These are phyloP conservation scores for Podospora australis DNA, from an alignment of 495 filamentous ascomycete genomes.

Conservation along the genomic window DNA sequence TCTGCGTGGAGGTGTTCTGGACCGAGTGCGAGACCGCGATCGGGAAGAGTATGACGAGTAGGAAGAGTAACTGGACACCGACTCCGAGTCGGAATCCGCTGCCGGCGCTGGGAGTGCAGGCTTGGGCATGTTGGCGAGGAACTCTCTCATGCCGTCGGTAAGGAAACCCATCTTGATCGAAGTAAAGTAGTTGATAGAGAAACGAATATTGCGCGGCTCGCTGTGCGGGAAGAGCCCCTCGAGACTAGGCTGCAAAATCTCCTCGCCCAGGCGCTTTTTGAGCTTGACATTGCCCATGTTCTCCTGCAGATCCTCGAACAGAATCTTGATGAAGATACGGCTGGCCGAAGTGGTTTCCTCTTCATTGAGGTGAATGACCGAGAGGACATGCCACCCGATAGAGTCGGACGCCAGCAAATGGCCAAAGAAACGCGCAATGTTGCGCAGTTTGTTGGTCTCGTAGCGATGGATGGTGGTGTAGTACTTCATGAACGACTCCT, in stretches of 20 bases:
- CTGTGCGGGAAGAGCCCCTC: slow-evolving; percentile 87
- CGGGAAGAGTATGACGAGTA: slow-evolving; percentile 53
- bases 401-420: slow-evolving; percentile 83
- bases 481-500: slow-evolving; percentile 81
- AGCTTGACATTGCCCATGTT: slow-evolving; percentile 77
- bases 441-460: slow-evolving; percentile 88
- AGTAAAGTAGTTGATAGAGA: slow-evolving; percentile 99
- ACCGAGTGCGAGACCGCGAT: slow-evolving; percentile 32
- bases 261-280: slow-evolving; percentile 67
- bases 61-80: slow-evolving; percentile 60
- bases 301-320: slow-evolving; percentile 89
- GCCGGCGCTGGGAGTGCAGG: slow-evolving; percentile 61
- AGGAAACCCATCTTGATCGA: slow-evolving; percentile 90
- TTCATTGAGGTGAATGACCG: slow-evolving; percentile 81
- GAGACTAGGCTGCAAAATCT: slow-evolving; percentile 68
- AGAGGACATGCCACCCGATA: slow-evolving; percentile 86
- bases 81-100: slow-evolving; percentile 49
- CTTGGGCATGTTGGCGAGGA: slow-evolving; percentile 77
- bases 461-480: slow-evolving; percentile 97
- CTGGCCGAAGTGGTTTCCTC: slow-evolving; percentile 93
- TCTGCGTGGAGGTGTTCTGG: slow-evolving; percentile 29
- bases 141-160: slow-evolving; percentile 92
- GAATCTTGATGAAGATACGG: slow-evolving; percentile 96
- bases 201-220: slow-evolving; percentile 81
- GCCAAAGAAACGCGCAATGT: slow-evolving; percentile 91